A percentile compares a stretch with the other conserved stretches of the same genome.
phyloP scores from a whole-genome alignment of 202 grass and related monocot genomes.

The Hordeum pubiflorum region DNA sequence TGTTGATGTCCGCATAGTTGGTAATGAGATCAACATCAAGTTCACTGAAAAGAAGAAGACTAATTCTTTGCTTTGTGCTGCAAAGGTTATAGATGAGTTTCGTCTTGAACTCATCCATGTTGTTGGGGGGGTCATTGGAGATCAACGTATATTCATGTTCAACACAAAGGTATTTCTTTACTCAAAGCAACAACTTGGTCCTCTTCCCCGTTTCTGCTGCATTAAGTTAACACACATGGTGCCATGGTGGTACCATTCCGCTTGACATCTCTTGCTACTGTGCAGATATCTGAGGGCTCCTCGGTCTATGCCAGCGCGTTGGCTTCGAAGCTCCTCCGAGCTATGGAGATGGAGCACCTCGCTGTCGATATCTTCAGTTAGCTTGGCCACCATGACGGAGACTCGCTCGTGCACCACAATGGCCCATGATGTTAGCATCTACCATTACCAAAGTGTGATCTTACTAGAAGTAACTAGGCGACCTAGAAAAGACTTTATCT shows the following conservation, averaged over 20 bases:
- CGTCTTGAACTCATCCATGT: conserved; percentile 69
- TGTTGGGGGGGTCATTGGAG: conserved; percentile 63
- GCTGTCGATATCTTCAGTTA: conserved; percentile 35
- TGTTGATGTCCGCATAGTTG: conserved; percentile 76
- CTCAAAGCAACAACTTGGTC: background rate
- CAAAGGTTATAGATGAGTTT: conserved; percentile 66
- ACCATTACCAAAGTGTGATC: background rate
- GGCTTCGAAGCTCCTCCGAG: conserved; percentile 68
- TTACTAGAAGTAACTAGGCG: background rate
- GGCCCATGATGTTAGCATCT: background rate
- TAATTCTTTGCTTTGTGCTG: conserved; percentile 66
- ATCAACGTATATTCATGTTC: conserved; percentile 83
- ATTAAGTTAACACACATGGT: background rate
- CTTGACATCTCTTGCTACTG: background rate
- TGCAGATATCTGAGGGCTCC: conserved; percentile 65
- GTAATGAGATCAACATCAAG: conserved; percentile 84
- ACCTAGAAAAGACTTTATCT: background rate
- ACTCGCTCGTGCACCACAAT: background rate
- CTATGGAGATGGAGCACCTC: conserved; percentile 44
- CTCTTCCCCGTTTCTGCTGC: background rate
- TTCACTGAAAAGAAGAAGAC: conserved; percentile 55
- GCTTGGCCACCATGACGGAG: background rate
- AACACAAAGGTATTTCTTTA: conserved; percentile 66
- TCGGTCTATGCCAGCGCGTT: conserved; percentile 55
- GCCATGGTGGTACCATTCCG: background rate